These are phyloP conservation scores for Globisporangium yorkense DNA, from an alignment of 352 stramenopile species.

Conservation along the genomic window DNA sequence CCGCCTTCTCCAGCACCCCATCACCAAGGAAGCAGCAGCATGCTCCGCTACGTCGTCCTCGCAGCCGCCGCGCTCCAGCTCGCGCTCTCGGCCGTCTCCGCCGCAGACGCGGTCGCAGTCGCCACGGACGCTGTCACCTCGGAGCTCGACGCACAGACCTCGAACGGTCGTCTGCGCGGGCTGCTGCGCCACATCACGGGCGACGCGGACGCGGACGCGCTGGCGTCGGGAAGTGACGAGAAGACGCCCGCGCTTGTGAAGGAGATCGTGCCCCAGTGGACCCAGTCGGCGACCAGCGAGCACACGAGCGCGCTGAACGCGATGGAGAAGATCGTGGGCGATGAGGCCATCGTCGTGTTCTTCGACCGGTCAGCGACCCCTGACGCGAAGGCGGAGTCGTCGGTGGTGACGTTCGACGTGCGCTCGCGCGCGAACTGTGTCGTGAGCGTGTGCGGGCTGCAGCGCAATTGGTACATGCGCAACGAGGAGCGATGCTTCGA, in stretches of 20 bases:
- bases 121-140: neutral
- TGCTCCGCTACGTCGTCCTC: conserved; percentile 19
- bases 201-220: neutral
- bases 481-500: conserved; percentile 66
- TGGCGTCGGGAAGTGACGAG: neutral
- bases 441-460: conserved; percentile 60
- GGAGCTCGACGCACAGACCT: conserved; percentile 14
- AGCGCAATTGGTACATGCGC: conserved; percentile 59
- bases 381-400: conserved; percentile 39
- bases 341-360: conserved; percentile 68
- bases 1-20: neutral
- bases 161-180: conserved; percentile 28
- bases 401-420: conserved; percentile 66
- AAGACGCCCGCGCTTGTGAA: conserved; percentile 22
- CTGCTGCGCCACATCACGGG: conserved; percentile 31
- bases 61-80: conserved; percentile 12
- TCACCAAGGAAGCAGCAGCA: neutral
- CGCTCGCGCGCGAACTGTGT: conserved; percentile 63
- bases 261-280: conserved; percentile 33
- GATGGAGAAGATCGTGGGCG: conserved; percentile 52
- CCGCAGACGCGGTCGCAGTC: neutral
- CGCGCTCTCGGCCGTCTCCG: neutral
- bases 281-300: conserved; percentile 14
- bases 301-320: conserved; percentile 24
- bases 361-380: conserved; percentile 35